These are phyloP conservation scores for Candida orba DNA, from an alignment of 805 yeast genomes.

Conservation along the genomic window DNA sequence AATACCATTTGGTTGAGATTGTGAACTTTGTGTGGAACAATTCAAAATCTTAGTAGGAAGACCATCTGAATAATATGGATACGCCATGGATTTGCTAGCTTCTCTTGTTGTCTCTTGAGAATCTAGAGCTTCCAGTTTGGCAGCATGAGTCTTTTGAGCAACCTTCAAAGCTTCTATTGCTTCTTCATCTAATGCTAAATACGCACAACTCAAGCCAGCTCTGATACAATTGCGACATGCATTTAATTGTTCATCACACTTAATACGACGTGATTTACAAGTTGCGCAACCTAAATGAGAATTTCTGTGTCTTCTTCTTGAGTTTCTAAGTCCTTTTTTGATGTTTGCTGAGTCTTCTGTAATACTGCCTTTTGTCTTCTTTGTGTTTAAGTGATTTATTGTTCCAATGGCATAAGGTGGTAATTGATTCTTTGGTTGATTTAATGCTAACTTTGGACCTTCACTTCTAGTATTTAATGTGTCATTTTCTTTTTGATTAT, in stretches of 20 bases:
- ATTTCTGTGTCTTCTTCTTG: conserved; percentile 55
- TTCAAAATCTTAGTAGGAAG: conserved; percentile 19
- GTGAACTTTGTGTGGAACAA: conserved; percentile 2
- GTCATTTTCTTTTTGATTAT: background rate
- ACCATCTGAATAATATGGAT: conserved; percentile 18
- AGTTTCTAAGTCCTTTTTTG: conserved; percentile 18
- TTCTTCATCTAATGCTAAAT: conserved; percentile 38
- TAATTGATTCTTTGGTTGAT: conserved; percentile 24
- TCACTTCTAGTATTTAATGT: background rate
- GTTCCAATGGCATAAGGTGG: conserved; percentile 30
- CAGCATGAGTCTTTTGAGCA: conserved; percentile 37
- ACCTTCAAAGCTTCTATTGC: conserved; percentile 41
- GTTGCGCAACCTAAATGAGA: conserved; percentile 72
- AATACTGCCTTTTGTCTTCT: conserved; percentile 4
- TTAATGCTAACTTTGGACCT: background rate
- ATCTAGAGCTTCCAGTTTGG: conserved; percentile 29
- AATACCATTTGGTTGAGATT: conserved; percentile 8
- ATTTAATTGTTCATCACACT: conserved; percentile 61
- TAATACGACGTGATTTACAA: conserved; percentile 54
- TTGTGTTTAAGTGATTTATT: conserved; percentile 13
- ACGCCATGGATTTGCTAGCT: conserved; percentile 10
- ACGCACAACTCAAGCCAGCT: conserved; percentile 41
- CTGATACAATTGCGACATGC: conserved; percentile 48
- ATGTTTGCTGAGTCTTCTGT: conserved; percentile 2
- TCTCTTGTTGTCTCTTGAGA: conserved; percentile 17